These are phyloP conservation scores for Mycogone perniciosa DNA, from an alignment of 2,329 filamentous ascomycete genomes.

Conservation along the genomic window DNA sequence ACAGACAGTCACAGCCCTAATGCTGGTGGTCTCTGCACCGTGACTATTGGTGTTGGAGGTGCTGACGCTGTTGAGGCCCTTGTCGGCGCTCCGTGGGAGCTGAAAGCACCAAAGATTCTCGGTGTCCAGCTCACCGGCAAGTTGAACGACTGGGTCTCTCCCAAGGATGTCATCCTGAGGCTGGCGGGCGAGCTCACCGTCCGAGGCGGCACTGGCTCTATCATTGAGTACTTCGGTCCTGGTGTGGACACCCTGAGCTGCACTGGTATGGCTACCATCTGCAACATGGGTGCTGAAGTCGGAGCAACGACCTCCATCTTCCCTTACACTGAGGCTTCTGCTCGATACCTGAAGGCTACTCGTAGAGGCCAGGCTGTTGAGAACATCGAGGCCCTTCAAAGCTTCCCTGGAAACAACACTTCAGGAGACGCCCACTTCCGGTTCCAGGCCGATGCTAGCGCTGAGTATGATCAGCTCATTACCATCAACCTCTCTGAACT, in stretches of 20 bases:
- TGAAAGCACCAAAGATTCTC: slow-evolving; percentile 87
- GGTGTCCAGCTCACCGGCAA: slow-evolving; percentile 79
- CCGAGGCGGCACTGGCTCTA: slow-evolving; percentile 84
- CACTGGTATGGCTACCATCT: slow-evolving; percentile 89
- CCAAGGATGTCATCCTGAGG: slow-evolving; percentile 91
- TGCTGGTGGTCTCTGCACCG: slow-evolving; percentile 86
- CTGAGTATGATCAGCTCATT: slow-evolving; percentile 85
- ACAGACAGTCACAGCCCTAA: slow-evolving; percentile 98
- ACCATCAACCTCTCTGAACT: slow-evolving; percentile 84
- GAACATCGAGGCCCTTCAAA: slow-evolving; percentile 56
- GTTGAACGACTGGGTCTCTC: slow-evolving; percentile 83
- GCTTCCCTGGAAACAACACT: slow-evolving; percentile 39
- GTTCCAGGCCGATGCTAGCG: slow-evolving; percentile 71
- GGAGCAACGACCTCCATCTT: slow-evolving; percentile 95
- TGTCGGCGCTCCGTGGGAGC: slow-evolving; percentile 93
- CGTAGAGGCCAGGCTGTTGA: slow-evolving; percentile 59
- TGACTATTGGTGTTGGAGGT: slow-evolving; percentile 94
- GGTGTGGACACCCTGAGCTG: slow-evolving; percentile 84
- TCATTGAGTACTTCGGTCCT: slow-evolving; percentile 90
- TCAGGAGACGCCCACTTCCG: slow-evolving; percentile 49
- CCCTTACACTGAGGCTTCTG: slow-evolving; percentile 79
- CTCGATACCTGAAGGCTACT: slow-evolving; percentile 81
- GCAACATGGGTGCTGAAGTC: slow-evolving; percentile 86
- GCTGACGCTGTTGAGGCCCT: slow-evolving; percentile 96
- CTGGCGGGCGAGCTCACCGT: slow-evolving; percentile 88